Conservation (phyloP, 1,284 basidiomycete species). For the Mixia osmundae region DNA sequence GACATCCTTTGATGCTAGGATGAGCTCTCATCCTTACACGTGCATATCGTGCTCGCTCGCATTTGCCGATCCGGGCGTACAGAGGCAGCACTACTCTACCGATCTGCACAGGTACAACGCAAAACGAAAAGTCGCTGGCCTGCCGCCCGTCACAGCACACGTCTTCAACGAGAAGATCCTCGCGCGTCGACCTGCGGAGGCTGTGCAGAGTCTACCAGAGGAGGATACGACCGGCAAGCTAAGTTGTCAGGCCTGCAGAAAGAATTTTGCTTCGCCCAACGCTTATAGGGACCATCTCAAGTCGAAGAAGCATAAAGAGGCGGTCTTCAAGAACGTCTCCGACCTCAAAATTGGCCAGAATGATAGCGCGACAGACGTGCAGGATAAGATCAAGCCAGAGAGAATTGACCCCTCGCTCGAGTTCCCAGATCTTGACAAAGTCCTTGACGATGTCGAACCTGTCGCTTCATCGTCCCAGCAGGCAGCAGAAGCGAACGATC, state of each 20-base stretch:
- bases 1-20: not conserved
- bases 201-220: conserved; percentile 61
- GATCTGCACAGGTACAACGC: conserved; percentile 97
- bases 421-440: not conserved
- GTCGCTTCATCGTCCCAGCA: not conserved
- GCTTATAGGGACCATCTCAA: conserved; percentile 66
- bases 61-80: conserved; percentile 60
- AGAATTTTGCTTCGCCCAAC: conserved; percentile 70
- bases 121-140: conserved; percentile 77
- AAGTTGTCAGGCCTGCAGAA: conserved; percentile 30
- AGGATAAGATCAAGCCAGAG: not conserved
- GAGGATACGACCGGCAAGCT: conserved; percentile 6
- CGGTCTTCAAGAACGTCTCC: conserved; percentile 30
- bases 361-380: conserved; percentile 1
- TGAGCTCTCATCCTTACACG: conserved; percentile 33
- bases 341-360: conserved; percentile 10
- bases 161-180: conserved; percentile 81
- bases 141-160: conserved; percentile 58
- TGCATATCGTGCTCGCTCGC: conserved; percentile 84
- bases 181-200: conserved; percentile 24
- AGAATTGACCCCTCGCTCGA: no score
- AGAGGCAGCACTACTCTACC: conserved; percentile 52
- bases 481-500: not conserved
- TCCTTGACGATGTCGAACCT: conserved; percentile 3
- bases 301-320: conserved; percentile 78